Conservation (phyloP, 108 stramenopile genomes). For the Bacterosira constricta region DNA sequence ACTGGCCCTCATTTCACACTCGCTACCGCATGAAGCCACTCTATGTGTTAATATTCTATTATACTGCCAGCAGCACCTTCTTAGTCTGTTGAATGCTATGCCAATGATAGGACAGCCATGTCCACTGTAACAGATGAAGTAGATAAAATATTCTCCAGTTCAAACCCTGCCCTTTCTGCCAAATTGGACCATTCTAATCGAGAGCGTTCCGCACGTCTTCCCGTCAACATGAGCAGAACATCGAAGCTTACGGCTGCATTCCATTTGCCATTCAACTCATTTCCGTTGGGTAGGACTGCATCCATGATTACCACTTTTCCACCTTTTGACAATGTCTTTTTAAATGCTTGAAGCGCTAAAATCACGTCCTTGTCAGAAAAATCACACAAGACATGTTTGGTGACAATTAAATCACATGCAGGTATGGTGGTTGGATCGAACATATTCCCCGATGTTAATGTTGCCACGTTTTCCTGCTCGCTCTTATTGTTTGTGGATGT, state of each 20-base stretch:
- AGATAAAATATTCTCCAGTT: slow-evolving; percentile 26
- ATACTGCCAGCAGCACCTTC: background rate
- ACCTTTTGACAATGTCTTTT: slow-evolving; percentile 9
- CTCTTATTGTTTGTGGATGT: slow-evolving; percentile 1
- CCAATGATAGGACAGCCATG: slow-evolving; percentile 27
- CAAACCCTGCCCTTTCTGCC: slow-evolving; percentile 33
- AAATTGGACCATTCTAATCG: slow-evolving; percentile 43
- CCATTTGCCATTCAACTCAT: slow-evolving; percentile 44
- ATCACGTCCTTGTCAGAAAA: slow-evolving; percentile 48
- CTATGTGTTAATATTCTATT: background rate
- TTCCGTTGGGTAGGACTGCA: slow-evolving; percentile 37
- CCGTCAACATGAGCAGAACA: slow-evolving; percentile 42
- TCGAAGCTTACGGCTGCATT: slow-evolving; percentile 44
- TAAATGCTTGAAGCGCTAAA: slow-evolving; percentile 31
- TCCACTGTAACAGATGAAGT: slow-evolving; percentile 45
- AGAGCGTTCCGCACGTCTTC: slow-evolving; percentile 40
- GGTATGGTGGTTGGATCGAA: slow-evolving; percentile 47
- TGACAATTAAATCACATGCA: slow-evolving; percentile 43
- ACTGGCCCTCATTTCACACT: no score
- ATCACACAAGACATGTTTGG: slow-evolving; percentile 49
- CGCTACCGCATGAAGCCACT: no score
- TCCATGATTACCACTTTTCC: slow-evolving; percentile 48
- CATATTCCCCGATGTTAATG: slow-evolving; percentile 39
- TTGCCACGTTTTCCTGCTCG: background rate
- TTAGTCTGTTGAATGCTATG: background rate